A percentile compares a stretch with the other conserved stretches of the same genome.
These are phyloP conservation scores for Septoria petroselini DNA, from an alignment of 2,329 filamentous ascomycete genomes.

Conservation along the genomic window DNA sequence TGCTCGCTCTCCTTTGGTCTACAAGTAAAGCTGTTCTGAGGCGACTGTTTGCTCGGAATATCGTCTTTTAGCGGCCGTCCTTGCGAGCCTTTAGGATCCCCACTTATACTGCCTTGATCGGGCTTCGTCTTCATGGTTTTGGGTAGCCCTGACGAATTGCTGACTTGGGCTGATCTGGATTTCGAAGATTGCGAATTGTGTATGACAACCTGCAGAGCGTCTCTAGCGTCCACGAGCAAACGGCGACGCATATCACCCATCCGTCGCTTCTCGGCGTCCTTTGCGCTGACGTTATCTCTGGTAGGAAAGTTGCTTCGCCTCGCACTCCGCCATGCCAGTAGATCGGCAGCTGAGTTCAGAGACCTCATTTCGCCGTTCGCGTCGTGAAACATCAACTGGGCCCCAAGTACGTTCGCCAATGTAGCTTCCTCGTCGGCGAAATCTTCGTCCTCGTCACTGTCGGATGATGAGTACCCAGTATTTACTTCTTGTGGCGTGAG, in stretches of 20 bases:
- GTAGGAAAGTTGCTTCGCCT: conserved; percentile 79
- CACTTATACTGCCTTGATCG: no score
- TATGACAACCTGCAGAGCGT: conserved; percentile 12
- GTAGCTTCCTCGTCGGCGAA: conserved; percentile 67
- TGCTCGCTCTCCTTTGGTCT: no score
- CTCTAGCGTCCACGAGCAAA: conserved; percentile 33
- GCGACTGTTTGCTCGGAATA: no score
- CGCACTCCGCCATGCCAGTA: conserved; percentile 77
- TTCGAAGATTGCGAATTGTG: background rate
- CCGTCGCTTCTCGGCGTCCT: conserved; percentile 31
- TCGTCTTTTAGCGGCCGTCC: no score
- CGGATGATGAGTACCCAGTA: conserved; percentile 26
- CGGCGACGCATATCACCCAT: conserved; percentile 36
- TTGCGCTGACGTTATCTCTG: conserved; percentile 63
- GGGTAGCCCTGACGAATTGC: background rate
- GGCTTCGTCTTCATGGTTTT: background rate
- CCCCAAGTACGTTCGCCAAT: conserved; percentile 37
- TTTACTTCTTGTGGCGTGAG: conserved; percentile 53
- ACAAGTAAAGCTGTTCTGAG: no score
- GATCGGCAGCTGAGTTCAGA: conserved; percentile 60
- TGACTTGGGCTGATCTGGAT: background rate
- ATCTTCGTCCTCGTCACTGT: conserved; percentile 58
- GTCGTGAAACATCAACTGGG: conserved; percentile 44
- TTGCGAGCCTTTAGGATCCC: no score
- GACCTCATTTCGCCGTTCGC: conserved; percentile 56